Conservation (phyloP, 345 rosid genomes). For the Lumnitzera racemosa region DNA sequence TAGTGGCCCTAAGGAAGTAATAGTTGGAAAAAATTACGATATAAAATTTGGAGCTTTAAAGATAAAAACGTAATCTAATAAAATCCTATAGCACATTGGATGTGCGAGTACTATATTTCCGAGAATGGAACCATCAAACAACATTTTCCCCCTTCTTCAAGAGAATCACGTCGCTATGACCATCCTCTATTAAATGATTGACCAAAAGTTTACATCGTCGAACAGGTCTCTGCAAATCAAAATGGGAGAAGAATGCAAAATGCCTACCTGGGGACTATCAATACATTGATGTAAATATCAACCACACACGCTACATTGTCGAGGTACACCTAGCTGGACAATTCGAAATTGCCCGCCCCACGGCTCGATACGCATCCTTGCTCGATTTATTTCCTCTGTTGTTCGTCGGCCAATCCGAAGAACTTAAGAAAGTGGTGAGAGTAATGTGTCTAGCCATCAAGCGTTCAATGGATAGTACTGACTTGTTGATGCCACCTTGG, state of each 20-base stretch:
- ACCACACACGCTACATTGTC: slow-evolving; percentile 41
- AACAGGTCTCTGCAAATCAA: slow-evolving; percentile 76
- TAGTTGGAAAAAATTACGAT: too few relatives aligned
- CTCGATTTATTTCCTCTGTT: slow-evolving; percentile 37
- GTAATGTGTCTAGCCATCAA: slow-evolving; percentile 55
- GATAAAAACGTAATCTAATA: too few relatives aligned
- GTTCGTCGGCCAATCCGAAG: slow-evolving; percentile 43
- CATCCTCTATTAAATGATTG: not conserved
- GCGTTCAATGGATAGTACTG: slow-evolving; percentile 42
- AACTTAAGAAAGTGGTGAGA: slow-evolving; percentile 50
- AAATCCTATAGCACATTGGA: too few relatives aligned
- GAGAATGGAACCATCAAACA: too few relatives aligned
- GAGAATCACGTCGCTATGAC: too few relatives aligned
- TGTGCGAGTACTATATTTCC: too few relatives aligned
- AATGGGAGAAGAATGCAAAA: slow-evolving; percentile 60
- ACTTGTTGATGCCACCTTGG: slow-evolving; percentile 71
- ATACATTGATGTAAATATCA: slow-evolving; percentile 47
- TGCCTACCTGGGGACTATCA: slow-evolving; percentile 59
- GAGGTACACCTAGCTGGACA: slow-evolving; percentile 47
- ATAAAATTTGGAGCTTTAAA: too few relatives aligned
- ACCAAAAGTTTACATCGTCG: not conserved
- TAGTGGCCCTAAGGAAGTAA: too few relatives aligned
- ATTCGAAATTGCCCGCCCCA: slow-evolving; percentile 68
- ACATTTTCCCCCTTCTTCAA: too few relatives aligned
- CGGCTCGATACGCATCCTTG: slow-evolving; percentile 29